phyloP scores from a whole-genome alignment of 139 green algal species.

The Gonium pectorale region DNA sequence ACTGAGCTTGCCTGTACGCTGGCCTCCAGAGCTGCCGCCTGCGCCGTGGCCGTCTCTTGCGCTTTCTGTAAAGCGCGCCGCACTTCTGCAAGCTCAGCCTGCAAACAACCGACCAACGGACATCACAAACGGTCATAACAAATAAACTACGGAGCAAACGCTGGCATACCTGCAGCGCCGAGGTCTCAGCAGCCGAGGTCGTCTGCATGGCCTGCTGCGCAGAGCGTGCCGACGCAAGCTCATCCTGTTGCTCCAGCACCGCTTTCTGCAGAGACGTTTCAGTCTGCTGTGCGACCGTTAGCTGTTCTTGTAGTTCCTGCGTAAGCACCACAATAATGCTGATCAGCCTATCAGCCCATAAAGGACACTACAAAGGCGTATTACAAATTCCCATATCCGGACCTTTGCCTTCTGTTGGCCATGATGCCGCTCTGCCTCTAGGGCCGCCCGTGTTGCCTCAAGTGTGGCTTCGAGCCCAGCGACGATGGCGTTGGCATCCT shows the following conservation, averaged over 20 bases:
- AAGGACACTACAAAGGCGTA: too few species aligned
- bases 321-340: neutral
- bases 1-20: neutral
- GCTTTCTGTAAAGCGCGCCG: neutral
- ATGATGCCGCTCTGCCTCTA: slow-evolving; percentile 9
- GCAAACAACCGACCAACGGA: neutral
- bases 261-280: neutral
- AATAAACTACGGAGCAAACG: too few species aligned
- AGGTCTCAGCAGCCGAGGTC: neutral
- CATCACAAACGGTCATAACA: neutral
- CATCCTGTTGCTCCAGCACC: neutral
- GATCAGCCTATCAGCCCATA: neutral
- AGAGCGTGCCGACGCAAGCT: slow-evolving; percentile 1
- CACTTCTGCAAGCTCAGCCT: slow-evolving; percentile 14
- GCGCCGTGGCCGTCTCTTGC: neutral
- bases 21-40: neutral
- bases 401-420: slow-evolving; percentile 10
- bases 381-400: neutral
- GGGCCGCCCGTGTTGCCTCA: slow-evolving; percentile 5
- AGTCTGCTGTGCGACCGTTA: neutral
- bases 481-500: slow-evolving; percentile 1
- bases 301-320: slow-evolving; percentile 23
- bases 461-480: slow-evolving; percentile 19
- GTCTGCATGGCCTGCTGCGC: slow-evolving; percentile 5
- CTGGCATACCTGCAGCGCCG: slow-evolving; percentile 7